Percentiles rank a stretch among this genome's conserved stretches.
phyloP scores from a whole-genome alignment of 345 rosid species.

The Corymbia maculata region DNA sequence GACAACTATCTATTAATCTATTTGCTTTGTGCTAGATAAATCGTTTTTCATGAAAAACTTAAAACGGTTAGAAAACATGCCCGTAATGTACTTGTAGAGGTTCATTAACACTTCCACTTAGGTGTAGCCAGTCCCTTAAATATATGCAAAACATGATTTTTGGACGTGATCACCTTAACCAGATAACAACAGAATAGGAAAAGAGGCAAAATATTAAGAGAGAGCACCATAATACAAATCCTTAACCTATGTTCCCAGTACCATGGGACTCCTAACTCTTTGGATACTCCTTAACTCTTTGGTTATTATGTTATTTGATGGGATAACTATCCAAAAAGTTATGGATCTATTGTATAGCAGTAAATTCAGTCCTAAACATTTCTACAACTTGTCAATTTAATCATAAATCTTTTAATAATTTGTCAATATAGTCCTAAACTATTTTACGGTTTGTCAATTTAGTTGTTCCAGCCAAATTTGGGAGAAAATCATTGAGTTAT shows the following conservation, averaged over 20 bases:
- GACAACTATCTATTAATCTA: not conserved
- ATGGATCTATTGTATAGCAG: no score
- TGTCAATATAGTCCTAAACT: no score
- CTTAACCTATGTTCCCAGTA: not conserved
- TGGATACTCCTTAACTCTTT: accelerated
- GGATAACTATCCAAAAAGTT: no score
- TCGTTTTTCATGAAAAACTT: not conserved
- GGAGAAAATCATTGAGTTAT: no score
- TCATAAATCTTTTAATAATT: no score
- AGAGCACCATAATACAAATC: not conserved
- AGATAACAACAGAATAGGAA: not conserved
- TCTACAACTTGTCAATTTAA: no score
- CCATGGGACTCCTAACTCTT: not conserved
- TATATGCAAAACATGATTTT: not conserved
- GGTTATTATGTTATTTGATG: no score
- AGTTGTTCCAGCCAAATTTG: no score
- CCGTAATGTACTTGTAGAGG: not conserved
- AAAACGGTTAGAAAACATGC: not conserved
- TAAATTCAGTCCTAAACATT: no score
- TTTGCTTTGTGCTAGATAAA: not conserved
- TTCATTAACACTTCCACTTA: not conserved
- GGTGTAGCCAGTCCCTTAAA: not conserved
- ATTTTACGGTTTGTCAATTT: no score
- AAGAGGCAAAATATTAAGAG: not conserved
- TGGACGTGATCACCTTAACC: not conserved